Evolutionary conservation across 1,139 yeast species (phyloP).

Genomic region (Pichia inconspicua): DNA sequence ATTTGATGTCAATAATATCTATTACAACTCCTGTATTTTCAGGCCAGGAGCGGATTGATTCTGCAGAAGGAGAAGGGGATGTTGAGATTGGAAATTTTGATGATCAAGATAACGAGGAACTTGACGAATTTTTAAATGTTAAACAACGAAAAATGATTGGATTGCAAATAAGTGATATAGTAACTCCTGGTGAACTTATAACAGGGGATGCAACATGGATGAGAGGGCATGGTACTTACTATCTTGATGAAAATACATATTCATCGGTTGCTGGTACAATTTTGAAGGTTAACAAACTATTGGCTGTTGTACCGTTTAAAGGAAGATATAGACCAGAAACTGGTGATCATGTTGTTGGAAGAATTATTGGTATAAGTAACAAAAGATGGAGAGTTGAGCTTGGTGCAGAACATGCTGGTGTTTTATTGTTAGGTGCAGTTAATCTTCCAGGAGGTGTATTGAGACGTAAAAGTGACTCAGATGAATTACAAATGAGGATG

Average conservation of each 20-base stretch:
- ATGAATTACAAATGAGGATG: conserved; percentile 92
- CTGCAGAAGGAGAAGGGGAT: conserved; percentile 1
- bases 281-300: conserved; percentile 73
- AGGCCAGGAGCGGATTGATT: not conserved
- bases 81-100: conserved; percentile 9
- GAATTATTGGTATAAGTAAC: conserved; percentile 90
- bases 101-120: conserved; percentile 15
- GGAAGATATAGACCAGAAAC: conserved; percentile 90
- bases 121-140: conserved; percentile 11
- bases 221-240: conserved; percentile 98
- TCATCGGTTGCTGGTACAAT: conserved; percentile 92
- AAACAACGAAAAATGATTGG: conserved; percentile 8
- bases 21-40: conserved; percentile 8
- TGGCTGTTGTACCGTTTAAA: conserved; percentile 78
- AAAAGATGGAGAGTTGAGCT: conserved; percentile 96
- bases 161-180: conserved; percentile 30
- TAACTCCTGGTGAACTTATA: conserved; percentile 95
- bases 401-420: conserved; percentile 89
- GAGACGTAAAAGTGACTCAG: conserved; percentile 88
- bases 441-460: conserved; percentile 96
- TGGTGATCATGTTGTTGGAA: conserved; percentile 92
- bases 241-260: conserved; percentile 61
- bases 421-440: conserved; percentile 87
- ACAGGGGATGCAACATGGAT: conserved; percentile 97
- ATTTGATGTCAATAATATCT: conserved; percentile 14